phyloP scores from a whole-genome alignment of 371 early-diverging fungal genomes.

The Zychaea mexicana region DNA sequence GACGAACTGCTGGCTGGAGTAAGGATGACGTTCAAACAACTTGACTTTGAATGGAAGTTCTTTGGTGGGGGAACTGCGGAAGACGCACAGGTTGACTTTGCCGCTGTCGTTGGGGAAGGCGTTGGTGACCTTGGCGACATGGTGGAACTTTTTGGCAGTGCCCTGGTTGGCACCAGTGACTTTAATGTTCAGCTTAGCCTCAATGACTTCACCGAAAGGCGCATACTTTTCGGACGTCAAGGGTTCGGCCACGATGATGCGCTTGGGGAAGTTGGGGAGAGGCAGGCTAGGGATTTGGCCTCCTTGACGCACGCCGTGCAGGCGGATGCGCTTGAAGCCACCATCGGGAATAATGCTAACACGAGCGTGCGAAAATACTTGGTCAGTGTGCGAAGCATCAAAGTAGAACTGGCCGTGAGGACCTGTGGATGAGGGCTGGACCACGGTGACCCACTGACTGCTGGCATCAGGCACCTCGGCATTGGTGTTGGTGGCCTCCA shows the following conservation, averaged over 20 bases:
- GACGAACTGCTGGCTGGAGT: slow-evolving; percentile 86
- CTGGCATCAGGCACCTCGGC: slow-evolving; percentile 44
- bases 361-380: slow-evolving; percentile 66
- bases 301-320: slow-evolving; percentile 46
- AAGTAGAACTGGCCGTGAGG: slow-evolving; percentile 76
- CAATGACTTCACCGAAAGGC: slow-evolving; percentile 78
- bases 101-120: slow-evolving; percentile 38
- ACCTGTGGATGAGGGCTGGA: slow-evolving; percentile 40
- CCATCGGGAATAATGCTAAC: slow-evolving; percentile 70
- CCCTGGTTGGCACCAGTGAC: slow-evolving; percentile 74
- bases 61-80: slow-evolving; percentile 60
- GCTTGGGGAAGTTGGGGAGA: slow-evolving; percentile 15
- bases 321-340: slow-evolving; percentile 76
- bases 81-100: slow-evolving; percentile 72
- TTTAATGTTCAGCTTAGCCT: slow-evolving; percentile 32
- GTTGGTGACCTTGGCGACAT: slow-evolving; percentile 64
- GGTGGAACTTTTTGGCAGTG: slow-evolving; percentile 71
- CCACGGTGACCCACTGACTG: slow-evolving; percentile 54
- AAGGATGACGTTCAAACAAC: slow-evolving; percentile 85
- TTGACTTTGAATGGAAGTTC: slow-evolving; percentile 61
- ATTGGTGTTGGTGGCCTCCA: slow-evolving; percentile 56
- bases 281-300: slow-evolving; percentile 36
- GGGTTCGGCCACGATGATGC: slow-evolving; percentile 48
- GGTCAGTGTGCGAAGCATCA: slow-evolving; percentile 53
- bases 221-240: slow-evolving; percentile 68